phyloP scores from a whole-genome alignment of 1,284 basidiomycete species.

The Stygiomarasmius scandens region DNA sequence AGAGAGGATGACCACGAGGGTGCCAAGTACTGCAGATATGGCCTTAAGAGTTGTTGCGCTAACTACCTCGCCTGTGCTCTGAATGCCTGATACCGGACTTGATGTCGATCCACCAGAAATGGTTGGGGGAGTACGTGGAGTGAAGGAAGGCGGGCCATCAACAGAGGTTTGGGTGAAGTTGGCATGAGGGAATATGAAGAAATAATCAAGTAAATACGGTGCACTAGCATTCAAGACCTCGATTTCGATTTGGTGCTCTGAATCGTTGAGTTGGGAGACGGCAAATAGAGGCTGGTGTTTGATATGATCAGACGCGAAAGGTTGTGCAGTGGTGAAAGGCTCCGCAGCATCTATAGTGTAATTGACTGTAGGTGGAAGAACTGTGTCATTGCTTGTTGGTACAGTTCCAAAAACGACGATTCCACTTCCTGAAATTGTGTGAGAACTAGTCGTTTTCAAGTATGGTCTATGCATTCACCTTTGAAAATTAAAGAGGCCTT shows the following conservation, averaged over 20 bases:
- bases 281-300: conserved; percentile 46
- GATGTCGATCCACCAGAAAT: not conserved
- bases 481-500: conserved; percentile 40
- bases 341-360: conserved; percentile 39
- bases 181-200: conserved; percentile 35
- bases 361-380: conserved; percentile 38
- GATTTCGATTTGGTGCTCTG: conserved; percentile 40
- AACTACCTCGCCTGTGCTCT: not conserved
- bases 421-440: conserved; percentile 39
- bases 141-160: conserved; percentile 13
- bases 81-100: not conserved
- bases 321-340: conserved; percentile 37
- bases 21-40: not conserved
- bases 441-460: not conserved
- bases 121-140: conserved; percentile 1
- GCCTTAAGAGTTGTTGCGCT: not conserved
- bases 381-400: conserved; percentile 35
- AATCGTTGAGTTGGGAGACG: conserved; percentile 27
- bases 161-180: conserved; percentile 22
- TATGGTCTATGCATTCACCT: conserved; percentile 27
- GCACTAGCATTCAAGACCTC: conserved; percentile 34
- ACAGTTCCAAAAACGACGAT: conserved; percentile 47
- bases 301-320: conserved; percentile 34
- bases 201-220: conserved; percentile 41
- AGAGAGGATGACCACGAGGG: conserved; percentile 1